A percentile compares a stretch with the other conserved stretches of the same genome.
phyloP scores from a whole-genome alignment of 371 early-diverging fungal species.

The Synchytrium microbalum region DNA sequence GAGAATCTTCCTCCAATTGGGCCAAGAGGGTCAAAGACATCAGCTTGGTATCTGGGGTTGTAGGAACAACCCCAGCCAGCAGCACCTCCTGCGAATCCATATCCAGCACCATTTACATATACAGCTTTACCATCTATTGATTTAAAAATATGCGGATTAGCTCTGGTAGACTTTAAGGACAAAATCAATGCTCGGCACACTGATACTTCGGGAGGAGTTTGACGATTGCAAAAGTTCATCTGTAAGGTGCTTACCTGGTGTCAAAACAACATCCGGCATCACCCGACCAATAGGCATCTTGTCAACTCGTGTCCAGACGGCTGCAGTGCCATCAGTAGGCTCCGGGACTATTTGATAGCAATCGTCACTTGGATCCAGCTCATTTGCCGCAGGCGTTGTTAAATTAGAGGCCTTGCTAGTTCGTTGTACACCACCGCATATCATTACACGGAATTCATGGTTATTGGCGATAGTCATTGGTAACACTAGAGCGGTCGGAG shows the following conservation, averaged over 20 bases:
- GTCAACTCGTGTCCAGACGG: not conserved
- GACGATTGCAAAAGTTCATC: not conserved
- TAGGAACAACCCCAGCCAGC: slow-evolving; percentile 22
- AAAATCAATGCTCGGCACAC: not conserved
- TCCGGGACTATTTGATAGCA: not conserved
- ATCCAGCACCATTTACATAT: slow-evolving; percentile 19
- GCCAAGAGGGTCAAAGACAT: slow-evolving; percentile 25
- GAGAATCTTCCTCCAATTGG: slow-evolving; percentile 19
- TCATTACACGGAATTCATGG: slow-evolving; percentile 18
- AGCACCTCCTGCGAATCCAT: slow-evolving; percentile 30
- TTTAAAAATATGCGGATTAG: not conserved
- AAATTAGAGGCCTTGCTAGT: not conserved
- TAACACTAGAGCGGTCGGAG: slow-evolving; percentile 26
- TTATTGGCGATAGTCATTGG: slow-evolving; percentile 24
- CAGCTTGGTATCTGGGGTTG: slow-evolving; percentile 18
- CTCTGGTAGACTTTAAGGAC: not conserved
- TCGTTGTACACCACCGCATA: slow-evolving; percentile 27
- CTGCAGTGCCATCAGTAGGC: not conserved
- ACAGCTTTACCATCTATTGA: slow-evolving; percentile 27
- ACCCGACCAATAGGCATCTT: slow-evolving; percentile 7
- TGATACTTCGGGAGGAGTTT: not conserved
- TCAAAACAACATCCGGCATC: slow-evolving; percentile 23
- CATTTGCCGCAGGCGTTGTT: not conserved
- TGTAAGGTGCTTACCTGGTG: slow-evolving; percentile 20
- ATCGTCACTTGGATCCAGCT: not conserved